Evolutionary conservation across 805 yeast genomes (phyloP).

Genomic region (Teunomyces aglyptinius): DNA sequence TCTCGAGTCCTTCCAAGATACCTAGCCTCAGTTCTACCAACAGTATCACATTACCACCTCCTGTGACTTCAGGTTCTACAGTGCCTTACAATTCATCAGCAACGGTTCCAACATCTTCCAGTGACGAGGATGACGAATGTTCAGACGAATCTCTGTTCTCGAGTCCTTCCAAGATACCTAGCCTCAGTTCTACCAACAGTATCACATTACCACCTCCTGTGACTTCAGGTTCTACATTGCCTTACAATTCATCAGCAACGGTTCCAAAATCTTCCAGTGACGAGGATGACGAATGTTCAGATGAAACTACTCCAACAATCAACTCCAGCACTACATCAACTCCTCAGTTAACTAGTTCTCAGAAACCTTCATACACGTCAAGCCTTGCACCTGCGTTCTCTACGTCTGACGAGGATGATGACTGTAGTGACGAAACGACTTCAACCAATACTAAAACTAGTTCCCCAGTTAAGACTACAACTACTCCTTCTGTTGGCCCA

Average conservation of each 20-base stretch:
- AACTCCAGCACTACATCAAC: conserved; percentile 1
- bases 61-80: background rate
- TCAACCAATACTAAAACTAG: background rate
- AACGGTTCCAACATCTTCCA: conserved; percentile 5
- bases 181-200: background rate
- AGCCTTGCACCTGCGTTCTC: background rate
- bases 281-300: conserved; percentile 6
- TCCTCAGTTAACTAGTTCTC: background rate
- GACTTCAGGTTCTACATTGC: background rate
- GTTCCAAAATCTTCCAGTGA: conserved; percentile 6
- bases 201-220: background rate
- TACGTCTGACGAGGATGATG: conserved; percentile 13
- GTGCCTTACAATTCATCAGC: background rate
- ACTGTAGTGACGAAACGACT: background rate
- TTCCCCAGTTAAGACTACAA: background rate
- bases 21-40: background rate
- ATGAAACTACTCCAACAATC: background rate
- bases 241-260: background rate
- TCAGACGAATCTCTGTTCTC: no score
- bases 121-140: conserved; percentile 7
- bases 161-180: background rate
- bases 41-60: background rate
- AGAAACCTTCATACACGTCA: background rate
- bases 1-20: background rate
- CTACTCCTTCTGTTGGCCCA: background rate